Evolutionary conservation across 139 green algal species (phyloP), one percentile per base, ranked within the genome.

Genomic region (Chlamydomonas incerta): DNA sequence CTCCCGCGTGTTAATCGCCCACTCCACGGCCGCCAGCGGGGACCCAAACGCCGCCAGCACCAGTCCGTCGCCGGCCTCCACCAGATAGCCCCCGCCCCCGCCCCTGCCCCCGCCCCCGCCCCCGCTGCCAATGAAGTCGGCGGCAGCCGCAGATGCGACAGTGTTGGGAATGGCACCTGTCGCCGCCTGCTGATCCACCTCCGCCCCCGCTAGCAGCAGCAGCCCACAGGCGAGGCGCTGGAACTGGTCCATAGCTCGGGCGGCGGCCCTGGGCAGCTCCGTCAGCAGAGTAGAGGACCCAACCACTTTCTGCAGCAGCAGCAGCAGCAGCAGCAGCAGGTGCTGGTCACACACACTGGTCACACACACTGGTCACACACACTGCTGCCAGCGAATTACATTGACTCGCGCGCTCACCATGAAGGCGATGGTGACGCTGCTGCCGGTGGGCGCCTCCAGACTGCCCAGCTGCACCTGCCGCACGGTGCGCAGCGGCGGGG

Each of bases 61-160:
- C 75, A 82, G 57, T 8, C 75, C 75, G 60, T 82, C 75, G 35
- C 75, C 75, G 52, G 60, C 75, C 75, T 82, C 75, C 75, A 82
- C 75, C 75, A 82, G 75, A 60, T 72, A 82, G 35, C 75, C 75
- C 24, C 75, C 75, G 11, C 35, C 60, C 5, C 5, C 35, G 4
- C 75, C 75, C 75, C n/a, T n/a, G n/a, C n/a, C n/a, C n/a, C n/a
- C n/a, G n/a, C n/a, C n/a, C n/a, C n/a, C n/a, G n/a, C n/a, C n/a
- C n/a, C n/a, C n/a, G n/a, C n/a, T n/a, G n/a, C n/a, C n/a, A n/a
- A n/a, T n/a, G n/a, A n/a, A n/a, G n/a, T n/a, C n/a, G n/a, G n/a
- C n/a, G n/a, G n/a, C n/a, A n/a, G n/a, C n/a, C n/a, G n/a, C n/a
- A n/a, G n/a, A n/a, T n/a, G n/a, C n/a, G n/a, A n/a, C n/a, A n/a